Evolutionary conservation across 2,329 filamentous ascomycete species (phyloP).

Genomic region (Trichoderma cornu-damae): DNA sequence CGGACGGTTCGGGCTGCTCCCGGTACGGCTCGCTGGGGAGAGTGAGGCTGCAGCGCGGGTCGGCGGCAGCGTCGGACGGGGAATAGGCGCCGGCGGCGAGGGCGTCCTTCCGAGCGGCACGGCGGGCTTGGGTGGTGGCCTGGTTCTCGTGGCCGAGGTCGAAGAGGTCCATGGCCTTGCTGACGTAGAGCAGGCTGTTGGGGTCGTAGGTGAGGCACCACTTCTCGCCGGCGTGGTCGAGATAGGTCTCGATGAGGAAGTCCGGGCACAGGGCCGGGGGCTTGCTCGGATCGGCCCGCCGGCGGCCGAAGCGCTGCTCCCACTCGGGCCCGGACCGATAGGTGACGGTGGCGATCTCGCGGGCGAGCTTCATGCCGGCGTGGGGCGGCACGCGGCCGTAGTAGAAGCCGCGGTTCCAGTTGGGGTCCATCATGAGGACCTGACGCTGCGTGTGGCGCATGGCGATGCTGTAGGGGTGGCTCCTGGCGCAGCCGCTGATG

Average conservation of each 20-base stretch:
- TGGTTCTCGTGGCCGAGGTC: constrained; percentile 75
- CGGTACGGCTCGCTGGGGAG: constrained; percentile 80
- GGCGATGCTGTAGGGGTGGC: constrained; percentile 95
- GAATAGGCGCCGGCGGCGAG: constrained; percentile 53
- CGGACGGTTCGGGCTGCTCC: constrained; percentile 57
- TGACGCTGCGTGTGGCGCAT: constrained; percentile 98
- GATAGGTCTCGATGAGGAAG: constrained; percentile 95
- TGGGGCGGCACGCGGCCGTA: constrained; percentile 85
- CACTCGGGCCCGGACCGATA: constrained; percentile 96
- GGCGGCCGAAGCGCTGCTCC: constrained; percentile 88
- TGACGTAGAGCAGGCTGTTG: constrained; percentile 92
- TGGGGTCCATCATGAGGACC: constrained; percentile 97
- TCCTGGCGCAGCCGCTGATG: constrained; percentile 89
- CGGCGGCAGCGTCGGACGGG: constrained; percentile 44
- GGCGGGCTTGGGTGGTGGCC: constrained; percentile 54
- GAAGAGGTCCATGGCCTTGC: constrained; percentile 98
- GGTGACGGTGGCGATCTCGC: constrained; percentile 95
- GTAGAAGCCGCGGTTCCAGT: constrained; percentile 95
- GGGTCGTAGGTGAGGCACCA: constrained; percentile 96
- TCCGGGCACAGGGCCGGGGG: constrained; percentile 94
- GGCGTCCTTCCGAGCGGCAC: constrained; percentile 55
- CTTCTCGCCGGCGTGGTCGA: constrained; percentile 97
- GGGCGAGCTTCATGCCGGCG: constrained; percentile 93
- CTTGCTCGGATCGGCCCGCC: constrained; percentile 77
- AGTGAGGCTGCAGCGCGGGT: constrained; percentile 64